A percentile compares a stretch with the other conserved stretches of the same genome.
Conservation (phyloP, 805 yeast genomes). For the Lipomyces chichibuensis region DNA sequence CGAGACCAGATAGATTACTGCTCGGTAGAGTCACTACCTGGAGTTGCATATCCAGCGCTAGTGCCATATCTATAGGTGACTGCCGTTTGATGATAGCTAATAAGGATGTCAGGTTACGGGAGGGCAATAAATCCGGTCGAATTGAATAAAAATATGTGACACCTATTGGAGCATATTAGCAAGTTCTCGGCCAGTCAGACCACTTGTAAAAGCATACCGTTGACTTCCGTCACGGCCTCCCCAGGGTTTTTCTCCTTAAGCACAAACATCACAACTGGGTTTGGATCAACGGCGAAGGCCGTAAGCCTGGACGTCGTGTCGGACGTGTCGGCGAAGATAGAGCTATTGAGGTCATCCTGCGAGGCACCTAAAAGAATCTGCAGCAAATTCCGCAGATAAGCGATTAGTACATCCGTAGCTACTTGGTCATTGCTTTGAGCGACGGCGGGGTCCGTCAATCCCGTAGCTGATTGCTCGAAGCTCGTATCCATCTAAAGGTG, state of each 20-base stretch:
- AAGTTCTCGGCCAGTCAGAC: background rate
- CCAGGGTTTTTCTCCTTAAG: constrained; percentile 26
- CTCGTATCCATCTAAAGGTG: background rate
- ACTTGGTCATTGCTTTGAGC: background rate
- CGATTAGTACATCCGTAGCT: constrained; percentile 11
- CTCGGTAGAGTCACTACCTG: constrained; percentile 47
- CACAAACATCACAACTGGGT: constrained; percentile 39
- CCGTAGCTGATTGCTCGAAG: background rate
- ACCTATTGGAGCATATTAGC: background rate
- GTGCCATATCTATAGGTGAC: constrained; percentile 23
- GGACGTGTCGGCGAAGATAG: constrained; percentile 28
- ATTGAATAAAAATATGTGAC: constrained; percentile 12
- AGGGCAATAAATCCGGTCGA: constrained; percentile 4
- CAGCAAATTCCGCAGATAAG: constrained; percentile 29
- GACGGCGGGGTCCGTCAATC: background rate
- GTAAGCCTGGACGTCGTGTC: constrained; percentile 16
- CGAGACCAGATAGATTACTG: constrained; percentile 11
- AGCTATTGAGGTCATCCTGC: constrained; percentile 33
- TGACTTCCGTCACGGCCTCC: background rate
- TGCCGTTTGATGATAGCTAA: constrained; percentile 39
- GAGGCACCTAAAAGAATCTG: constrained; percentile 36
- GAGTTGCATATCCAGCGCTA: constrained; percentile 40
- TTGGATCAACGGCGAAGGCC: constrained; percentile 36
- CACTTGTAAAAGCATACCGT: background rate
- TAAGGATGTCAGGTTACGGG: constrained; percentile 24